Base-by-base conservation (phyloP, 192 early-diverging fungal species). In the Gaertneriomyces sp. region DNA sequence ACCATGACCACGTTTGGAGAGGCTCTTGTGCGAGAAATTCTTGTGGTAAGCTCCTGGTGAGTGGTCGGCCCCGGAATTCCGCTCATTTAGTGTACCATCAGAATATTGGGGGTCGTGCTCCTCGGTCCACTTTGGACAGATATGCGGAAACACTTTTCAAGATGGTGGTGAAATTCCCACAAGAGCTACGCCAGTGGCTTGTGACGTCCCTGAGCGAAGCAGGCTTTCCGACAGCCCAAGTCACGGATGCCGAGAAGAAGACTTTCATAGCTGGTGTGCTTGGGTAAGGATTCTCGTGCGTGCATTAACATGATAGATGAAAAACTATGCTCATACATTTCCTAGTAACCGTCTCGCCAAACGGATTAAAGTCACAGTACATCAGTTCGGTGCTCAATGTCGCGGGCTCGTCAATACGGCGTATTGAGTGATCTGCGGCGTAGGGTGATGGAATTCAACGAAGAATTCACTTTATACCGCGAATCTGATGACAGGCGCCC, bases 391-490 rank as follows among this genome's bases (percentile, higher is more conserved):
- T 9, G 40, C 63, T 10, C 25, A 67, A 40, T 69, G 71, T 55
- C 66, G 71, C 6, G 71, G 71, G 3, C 49, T 69, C 10, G 60
- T 51, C 1, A 68, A 68, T 19, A 72, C 71, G 42, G 71, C 64
- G 14, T 72, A 68, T 52, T 45, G 64, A 42, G 25, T 2, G 25
- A 33, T 33, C 25, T 33, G 25, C 25, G 25, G 25, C 25, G 25
- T 33, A 33, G 25, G 25, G 2, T 33, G 1, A 33, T 33, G 25
- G 25, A 33, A 33, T 33, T 33, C 25, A 33, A 2, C 25, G 25
- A 33, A 33, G 25, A 33, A 33, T 33, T 33, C 25, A 2, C 25
- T 33, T 33, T 33, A 33, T 33, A 1, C 25, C 25, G 25, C 25
- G 25, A 2, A 33, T 33, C 25, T 33, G 25, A 33, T 33, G 25